Base-by-base conservation (phyloP, 495 filamentous ascomycete species). In the Daldinia concentrica region DNA sequence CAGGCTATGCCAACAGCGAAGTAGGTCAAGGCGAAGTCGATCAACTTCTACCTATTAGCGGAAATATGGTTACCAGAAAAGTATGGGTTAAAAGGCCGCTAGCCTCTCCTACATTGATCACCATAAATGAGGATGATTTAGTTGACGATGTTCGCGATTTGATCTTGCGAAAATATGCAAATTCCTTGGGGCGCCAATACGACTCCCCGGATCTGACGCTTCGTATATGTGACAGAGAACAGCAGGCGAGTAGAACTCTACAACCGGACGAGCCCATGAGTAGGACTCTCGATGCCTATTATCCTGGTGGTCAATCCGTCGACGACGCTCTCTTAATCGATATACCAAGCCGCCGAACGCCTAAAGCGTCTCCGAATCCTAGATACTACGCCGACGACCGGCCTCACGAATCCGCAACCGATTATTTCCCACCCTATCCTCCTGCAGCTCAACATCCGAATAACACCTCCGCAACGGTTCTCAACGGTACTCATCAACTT, bases 131-230 rank as follows among this genome's bases (percentile, higher is more conserved):
- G 74, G 93, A 97, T 75, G 92, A 96, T 73, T 78, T 99, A 79
- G 95, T 98, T 19, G 95, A 99, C 75, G 96, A 98, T 81, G 90
- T 97, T 58, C 89, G 94, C 62, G 96, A 98, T 72, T 87, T 94
- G 86, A 94, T 98, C 27, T 82, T 99, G 71, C 88, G 87, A 70
- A 98, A 97, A 81, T 99, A 98, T 78, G 89, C 87, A 57, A 99
- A 99, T 79, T 95, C 94, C 8, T 82, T 99, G 30, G 96, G 95
- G 7, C 89, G 88, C 73, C 91, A 84, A 26, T 98, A 93, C 73
- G 95, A 99, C 81, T 84, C 95, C 15, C 96, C 95, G 22, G 95
- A 99, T 79, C 82, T 98, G 60, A 86, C 88, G 14, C 88, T 98
- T 62, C 90, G 82, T 32, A 97, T 97, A 76, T 92, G 94, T 78